A percentile compares a stretch with the other conserved stretches of the same genome.
Evolutionary conservation across 139 green algal species (phyloP).

Genomic region (Limnomonas spitsbergensis): DNA sequence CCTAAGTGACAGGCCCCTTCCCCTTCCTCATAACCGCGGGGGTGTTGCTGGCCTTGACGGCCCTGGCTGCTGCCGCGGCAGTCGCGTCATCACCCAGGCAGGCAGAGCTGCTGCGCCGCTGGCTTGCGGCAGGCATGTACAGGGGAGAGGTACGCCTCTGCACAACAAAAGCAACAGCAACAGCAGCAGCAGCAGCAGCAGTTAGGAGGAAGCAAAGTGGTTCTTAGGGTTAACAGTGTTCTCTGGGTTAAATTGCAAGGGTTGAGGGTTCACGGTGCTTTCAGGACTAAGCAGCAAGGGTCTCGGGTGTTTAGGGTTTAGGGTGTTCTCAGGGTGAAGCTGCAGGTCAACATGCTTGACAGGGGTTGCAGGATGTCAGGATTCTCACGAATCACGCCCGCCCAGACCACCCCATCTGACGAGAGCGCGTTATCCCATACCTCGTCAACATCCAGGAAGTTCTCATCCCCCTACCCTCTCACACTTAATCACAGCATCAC

Average conservation of each 20-base stretch:
- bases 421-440: too few species aligned
- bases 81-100: slow-evolving; percentile 1
- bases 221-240: too few species aligned
- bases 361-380: too few species aligned
- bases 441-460: neutral
- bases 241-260: too few species aligned
- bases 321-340: too few species aligned
- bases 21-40: neutral
- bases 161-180: neutral
- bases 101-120: neutral
- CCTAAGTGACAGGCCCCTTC: neutral
- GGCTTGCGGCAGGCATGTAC: slow-evolving; percentile 1
- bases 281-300: too few species aligned
- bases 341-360: too few species aligned
- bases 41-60: neutral
- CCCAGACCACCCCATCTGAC: too few species aligned
- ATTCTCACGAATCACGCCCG: too few species aligned
- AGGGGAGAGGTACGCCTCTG: slow-evolving; percentile 3
- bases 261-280: too few species aligned
- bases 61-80: neutral
- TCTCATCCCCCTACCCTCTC: neutral
- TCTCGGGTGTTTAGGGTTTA: too few species aligned
- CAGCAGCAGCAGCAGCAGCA: neutral
- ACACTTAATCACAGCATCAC: neutral
- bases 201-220: neutral